Conservation (phyloP, 768 basidiomycete species). For the Rhodotorula toruloides region DNA sequence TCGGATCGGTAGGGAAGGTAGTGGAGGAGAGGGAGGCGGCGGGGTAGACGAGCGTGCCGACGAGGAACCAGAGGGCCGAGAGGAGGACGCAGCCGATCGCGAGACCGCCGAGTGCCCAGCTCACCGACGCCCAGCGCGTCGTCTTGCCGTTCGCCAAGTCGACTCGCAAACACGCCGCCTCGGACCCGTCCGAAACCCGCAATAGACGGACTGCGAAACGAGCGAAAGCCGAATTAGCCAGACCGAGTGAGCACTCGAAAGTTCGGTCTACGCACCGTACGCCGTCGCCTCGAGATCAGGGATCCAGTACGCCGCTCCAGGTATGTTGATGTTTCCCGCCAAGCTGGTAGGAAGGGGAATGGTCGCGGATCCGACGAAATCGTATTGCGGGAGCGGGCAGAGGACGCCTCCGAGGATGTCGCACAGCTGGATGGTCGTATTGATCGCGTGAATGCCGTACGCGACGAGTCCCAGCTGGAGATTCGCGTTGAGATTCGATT, state of each 20-base stretch:
- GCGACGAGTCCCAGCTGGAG: conserved; percentile 77
- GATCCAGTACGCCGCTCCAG: conserved; percentile 72
- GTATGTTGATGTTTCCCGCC: conserved; percentile 54
- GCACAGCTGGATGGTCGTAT: conserved; percentile 83
- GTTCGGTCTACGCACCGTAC: conserved; percentile 65
- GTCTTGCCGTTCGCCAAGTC: conserved; percentile 90
- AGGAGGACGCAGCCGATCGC: conserved; percentile 52
- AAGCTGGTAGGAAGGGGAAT: conserved; percentile 23
- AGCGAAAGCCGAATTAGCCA: neutral
- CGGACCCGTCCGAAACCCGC: conserved; percentile 47
- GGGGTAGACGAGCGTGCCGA: conserved; percentile 48
- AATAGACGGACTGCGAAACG: conserved; percentile 22
- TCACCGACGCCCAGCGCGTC: conserved; percentile 64
- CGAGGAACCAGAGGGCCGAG: conserved; percentile 55
- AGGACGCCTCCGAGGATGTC: conserved; percentile 67
- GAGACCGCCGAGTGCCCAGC: conserved; percentile 69
- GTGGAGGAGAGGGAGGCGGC: conserved; percentile 33
- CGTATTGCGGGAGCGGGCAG: conserved; percentile 73
- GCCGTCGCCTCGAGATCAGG: conserved; percentile 89
- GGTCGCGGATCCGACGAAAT: conserved; percentile 62
- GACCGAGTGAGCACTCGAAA: neutral
- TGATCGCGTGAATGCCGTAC: conserved; percentile 69
- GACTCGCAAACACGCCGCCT: conserved; percentile 84
- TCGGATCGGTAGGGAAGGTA: conserved; percentile 45
- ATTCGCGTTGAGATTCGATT: conserved; percentile 56